Evolutionary conservation across 352 stramenopile species (phyloP).

Genomic region (Aphanomyces invadans): DNA sequence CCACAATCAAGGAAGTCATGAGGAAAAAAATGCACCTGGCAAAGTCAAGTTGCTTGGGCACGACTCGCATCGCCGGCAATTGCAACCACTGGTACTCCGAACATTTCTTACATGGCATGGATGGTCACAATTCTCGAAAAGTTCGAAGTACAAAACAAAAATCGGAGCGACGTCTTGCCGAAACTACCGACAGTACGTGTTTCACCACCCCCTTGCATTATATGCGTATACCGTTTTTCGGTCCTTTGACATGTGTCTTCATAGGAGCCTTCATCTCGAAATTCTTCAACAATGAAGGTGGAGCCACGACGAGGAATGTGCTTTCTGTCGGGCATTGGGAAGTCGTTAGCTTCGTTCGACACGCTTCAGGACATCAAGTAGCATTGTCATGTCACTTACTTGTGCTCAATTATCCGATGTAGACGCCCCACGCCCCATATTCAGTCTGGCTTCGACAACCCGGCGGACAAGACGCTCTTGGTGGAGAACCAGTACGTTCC

Average conservation of each 20-base stretch:
- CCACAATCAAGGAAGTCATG: conserved; percentile 37
- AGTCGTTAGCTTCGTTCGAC: conserved; percentile 50
- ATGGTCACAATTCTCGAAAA: conserved; percentile 10
- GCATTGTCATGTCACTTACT: conserved; percentile 27
- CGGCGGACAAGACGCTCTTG: conserved; percentile 49
- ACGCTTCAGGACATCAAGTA: conserved; percentile 33
- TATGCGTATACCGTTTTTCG: no score
- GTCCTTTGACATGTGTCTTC: no score
- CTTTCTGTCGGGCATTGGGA: conserved; percentile 66
- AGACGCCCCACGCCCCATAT: conserved; percentile 47
- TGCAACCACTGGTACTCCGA: conserved; percentile 42
- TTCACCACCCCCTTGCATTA: no score
- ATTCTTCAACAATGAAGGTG: conserved; percentile 33
- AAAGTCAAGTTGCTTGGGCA: conserved; percentile 34
- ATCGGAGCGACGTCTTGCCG: conserved; percentile 22
- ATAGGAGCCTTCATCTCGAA: conserved; percentile 31
- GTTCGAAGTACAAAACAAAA: conserved; percentile 28
- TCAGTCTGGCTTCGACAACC: conserved; percentile 41
- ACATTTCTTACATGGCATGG: not conserved
- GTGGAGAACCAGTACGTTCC: conserved; percentile 60
- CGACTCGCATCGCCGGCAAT: conserved; percentile 53
- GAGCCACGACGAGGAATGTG: conserved; percentile 40
- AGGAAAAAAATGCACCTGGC: conserved; percentile 40
- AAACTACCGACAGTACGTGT: conserved; percentile 8
- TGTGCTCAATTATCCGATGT: not conserved